phyloP scores from a whole-genome alignment of 345 rosid genomes.

The Capsella bursapastoris region DNA sequence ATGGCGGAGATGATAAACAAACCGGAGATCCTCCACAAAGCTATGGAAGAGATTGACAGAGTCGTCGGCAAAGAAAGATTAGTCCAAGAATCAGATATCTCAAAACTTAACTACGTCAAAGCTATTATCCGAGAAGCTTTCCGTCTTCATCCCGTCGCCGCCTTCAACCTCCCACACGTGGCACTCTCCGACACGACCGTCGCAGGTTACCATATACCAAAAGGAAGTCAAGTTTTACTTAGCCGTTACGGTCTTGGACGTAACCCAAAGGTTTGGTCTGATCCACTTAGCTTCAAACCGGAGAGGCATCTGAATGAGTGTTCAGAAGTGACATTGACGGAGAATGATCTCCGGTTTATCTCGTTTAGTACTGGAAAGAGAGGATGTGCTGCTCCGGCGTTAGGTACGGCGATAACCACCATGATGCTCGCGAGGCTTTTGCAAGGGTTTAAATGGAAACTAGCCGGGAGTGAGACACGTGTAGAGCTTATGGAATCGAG shows the following conservation, averaged over 20 bases:
- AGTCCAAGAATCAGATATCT: slow-evolving; percentile 56
- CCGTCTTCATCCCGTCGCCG: slow-evolving; percentile 54
- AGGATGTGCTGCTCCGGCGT: slow-evolving; percentile 48
- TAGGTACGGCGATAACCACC: slow-evolving; percentile 52
- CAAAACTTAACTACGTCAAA: slow-evolving; percentile 50
- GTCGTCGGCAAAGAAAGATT: slow-evolving; percentile 53
- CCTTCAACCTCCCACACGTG: slow-evolving; percentile 54
- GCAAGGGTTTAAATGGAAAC: slow-evolving; percentile 53
- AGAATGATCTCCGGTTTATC: slow-evolving; percentile 54
- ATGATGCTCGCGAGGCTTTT: slow-evolving; percentile 57
- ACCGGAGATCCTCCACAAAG: slow-evolving; percentile 49
- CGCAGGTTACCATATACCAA: slow-evolving; percentile 48
- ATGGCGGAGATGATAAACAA: slow-evolving; percentile 57
- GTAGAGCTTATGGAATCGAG: slow-evolving; percentile 44
- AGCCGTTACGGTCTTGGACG: slow-evolving; percentile 55
- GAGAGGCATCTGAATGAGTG: slow-evolving; percentile 45
- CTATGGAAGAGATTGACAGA: slow-evolving; percentile 51
- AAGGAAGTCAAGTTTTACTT: slow-evolving; percentile 53
- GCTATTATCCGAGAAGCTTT: slow-evolving; percentile 51
- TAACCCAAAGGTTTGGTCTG: slow-evolving; percentile 50
- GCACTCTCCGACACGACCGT: slow-evolving; percentile 48
- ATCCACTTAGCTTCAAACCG: slow-evolving; percentile 44
- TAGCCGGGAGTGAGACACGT: slow-evolving; percentile 30
- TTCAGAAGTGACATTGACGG: slow-evolving; percentile 38
- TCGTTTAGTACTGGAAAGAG: slow-evolving; percentile 57